Percentiles rank a stretch among this genome's conserved stretches.
Conservation (phyloP, 2,329 filamentous ascomycete genomes). For the Cadophora gregata region DNA sequence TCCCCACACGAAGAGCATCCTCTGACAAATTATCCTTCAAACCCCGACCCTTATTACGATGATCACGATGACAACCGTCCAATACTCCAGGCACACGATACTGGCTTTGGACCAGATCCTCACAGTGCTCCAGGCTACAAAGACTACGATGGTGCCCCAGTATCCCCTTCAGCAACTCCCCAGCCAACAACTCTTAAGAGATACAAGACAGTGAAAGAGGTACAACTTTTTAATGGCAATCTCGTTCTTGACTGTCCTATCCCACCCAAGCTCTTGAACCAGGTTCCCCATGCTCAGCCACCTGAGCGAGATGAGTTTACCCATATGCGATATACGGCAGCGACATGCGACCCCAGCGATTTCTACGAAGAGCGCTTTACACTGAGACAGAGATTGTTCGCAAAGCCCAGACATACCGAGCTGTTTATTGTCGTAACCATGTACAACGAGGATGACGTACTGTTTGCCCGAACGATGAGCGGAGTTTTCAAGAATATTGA, state of each 20-base stretch:
- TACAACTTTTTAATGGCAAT: conserved; percentile 96
- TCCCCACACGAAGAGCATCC: conserved; percentile 43
- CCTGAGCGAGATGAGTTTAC: conserved; percentile 90
- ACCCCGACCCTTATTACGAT: conserved; percentile 46
- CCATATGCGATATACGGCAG: conserved; percentile 92
- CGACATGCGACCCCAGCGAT: conserved; percentile 88
- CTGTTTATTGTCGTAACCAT: conserved; percentile 96
- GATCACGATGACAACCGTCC: conserved; percentile 76
- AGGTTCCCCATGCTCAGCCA: conserved; percentile 41
- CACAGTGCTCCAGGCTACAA: conserved; percentile 50
- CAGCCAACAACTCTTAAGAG: conserved; percentile 70
- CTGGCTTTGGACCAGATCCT: conserved; percentile 64
- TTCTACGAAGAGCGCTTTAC: conserved; percentile 93
- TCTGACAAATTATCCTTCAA: conserved; percentile 33
- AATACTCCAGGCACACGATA: conserved; percentile 66
- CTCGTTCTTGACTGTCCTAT: conserved; percentile 96
- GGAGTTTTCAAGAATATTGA: conserved; percentile 99
- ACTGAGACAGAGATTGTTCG: conserved; percentile 87
- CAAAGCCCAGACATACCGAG: conserved; percentile 90
- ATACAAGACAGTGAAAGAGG: conserved; percentile 99
- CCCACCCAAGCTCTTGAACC: conserved; percentile 81
- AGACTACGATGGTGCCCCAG: conserved; percentile 48
- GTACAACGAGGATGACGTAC: conserved; percentile 98
- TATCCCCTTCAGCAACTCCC: conserved; percentile 56
- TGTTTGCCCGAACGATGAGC: conserved; percentile 94